Evolutionary conservation across 805 yeast genomes (phyloP).

Genomic region (Wilhelminamyces savonicus): DNA sequence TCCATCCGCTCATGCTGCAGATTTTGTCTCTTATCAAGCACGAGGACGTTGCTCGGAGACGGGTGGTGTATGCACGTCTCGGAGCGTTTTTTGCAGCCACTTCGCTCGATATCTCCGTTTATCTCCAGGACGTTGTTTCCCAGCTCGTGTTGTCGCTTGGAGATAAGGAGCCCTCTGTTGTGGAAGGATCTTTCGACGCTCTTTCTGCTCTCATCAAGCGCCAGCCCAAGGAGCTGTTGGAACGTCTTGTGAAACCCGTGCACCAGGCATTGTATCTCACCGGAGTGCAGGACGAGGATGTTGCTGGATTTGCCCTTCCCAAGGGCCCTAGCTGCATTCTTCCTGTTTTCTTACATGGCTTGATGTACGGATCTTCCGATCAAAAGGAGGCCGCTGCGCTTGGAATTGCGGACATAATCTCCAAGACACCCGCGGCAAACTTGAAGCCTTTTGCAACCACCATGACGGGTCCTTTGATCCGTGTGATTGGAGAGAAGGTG

Average conservation of each 20-base stretch:
- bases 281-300: conserved; percentile 56
- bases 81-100: conserved; percentile 67
- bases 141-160: conserved; percentile 68
- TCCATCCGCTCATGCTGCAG: conserved; percentile 80
- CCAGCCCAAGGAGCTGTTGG: conserved; percentile 72
- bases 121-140: conserved; percentile 68
- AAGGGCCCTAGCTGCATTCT: conserved; percentile 83
- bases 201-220: conserved; percentile 60
- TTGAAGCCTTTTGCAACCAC: conserved; percentile 86
- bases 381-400: conserved; percentile 83
- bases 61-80: conserved; percentile 58
- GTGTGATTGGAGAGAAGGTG: conserved; percentile 96
- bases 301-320: conserved; percentile 70
- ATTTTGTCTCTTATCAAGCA: conserved; percentile 68
- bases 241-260: conserved; percentile 74
- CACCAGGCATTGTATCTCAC: conserved; percentile 62
- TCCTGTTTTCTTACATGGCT: conserved; percentile 90
- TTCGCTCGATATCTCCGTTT: conserved; percentile 61
- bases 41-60: conserved; percentile 62
- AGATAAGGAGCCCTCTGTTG: conserved; percentile 58
- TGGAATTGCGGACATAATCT: conserved; percentile 82
- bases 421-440: conserved; percentile 75
- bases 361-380: conserved; percentile 84
- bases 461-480: conserved; percentile 94
- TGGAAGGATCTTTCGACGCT: conserved; percentile 58